Evolutionary conservation across 768 basidiomycete species (phyloP).

Genomic region (Rossbeevera mucosa): DNA sequence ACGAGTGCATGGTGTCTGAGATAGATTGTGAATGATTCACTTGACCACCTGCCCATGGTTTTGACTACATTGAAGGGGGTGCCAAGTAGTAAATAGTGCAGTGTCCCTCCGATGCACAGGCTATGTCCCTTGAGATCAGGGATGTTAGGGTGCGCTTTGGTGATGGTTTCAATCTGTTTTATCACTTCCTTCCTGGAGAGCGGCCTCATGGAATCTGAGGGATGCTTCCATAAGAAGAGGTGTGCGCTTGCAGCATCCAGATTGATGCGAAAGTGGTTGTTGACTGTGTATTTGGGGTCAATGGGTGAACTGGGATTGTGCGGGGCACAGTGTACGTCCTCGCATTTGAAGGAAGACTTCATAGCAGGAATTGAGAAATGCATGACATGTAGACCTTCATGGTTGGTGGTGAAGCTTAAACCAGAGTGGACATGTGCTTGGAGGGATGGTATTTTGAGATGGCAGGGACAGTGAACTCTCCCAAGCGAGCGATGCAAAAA

Average conservation of each 20-base stretch:
- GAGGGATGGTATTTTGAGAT: neutral
- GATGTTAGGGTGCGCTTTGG: neutral
- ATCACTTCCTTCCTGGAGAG: conserved; percentile 1
- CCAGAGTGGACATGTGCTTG: neutral
- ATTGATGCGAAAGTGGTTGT: neutral
- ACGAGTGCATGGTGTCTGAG: neutral
- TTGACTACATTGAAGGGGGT: neutral
- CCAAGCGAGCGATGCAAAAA: neutral
- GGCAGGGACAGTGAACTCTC: neutral
- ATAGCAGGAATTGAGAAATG: neutral
- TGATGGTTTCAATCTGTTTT: neutral
- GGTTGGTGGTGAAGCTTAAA: neutral
- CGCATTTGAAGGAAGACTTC: neutral
- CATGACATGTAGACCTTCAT: neutral
- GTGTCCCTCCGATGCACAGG: neutral
- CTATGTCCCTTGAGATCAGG: conserved; percentile 3
- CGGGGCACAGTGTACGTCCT: neutral
- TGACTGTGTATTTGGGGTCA: neutral
- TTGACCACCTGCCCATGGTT: neutral
- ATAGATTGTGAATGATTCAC: neutral
- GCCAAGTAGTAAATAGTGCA: neutral
- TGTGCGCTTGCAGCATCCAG: neutral
- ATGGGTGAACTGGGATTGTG: neutral
- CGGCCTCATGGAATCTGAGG: rapidly evolving
- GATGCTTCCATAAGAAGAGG: conserved; percentile 5